Evolutionary conservation across 257 asterid genomes (phyloP).

Genomic region (Petrea volubilis): DNA sequence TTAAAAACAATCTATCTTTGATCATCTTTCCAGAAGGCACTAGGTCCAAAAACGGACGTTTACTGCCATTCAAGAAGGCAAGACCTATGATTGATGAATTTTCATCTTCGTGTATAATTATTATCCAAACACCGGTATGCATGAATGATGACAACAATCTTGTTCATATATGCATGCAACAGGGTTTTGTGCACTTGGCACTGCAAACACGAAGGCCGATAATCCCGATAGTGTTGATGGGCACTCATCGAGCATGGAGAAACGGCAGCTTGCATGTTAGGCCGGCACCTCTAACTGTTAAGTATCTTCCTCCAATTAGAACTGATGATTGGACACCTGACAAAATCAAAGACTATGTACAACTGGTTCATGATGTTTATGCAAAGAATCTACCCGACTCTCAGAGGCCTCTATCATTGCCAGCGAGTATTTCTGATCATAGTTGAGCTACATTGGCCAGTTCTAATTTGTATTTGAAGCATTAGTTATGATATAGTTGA

Average conservation of each 20-base stretch:
- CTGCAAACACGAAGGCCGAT: slow-evolving; percentile 45
- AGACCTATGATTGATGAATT: neutral
- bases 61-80: slow-evolving; percentile 51
- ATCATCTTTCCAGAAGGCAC: slow-evolving; percentile 60
- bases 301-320: slow-evolving; percentile 47
- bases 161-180: neutral
- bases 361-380: slow-evolving; percentile 44
- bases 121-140: neutral
- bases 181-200: slow-evolving; percentile 59
- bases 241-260: slow-evolving; percentile 52
- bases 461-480: neutral
- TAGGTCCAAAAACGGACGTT: slow-evolving; percentile 44
- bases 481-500: neutral
- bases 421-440: neutral
- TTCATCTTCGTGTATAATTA: neutral
- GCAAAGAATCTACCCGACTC: slow-evolving; percentile 39
- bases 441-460: neutral
- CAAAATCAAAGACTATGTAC: slow-evolving; percentile 39
- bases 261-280: slow-evolving; percentile 50
- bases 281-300: slow-evolving; percentile 44
- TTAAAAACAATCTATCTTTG: slow-evolving; percentile 38
- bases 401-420: slow-evolving; percentile 35
- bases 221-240: slow-evolving; percentile 40
- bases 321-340: slow-evolving; percentile 46
- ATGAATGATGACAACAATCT: neutral